These are phyloP conservation scores for Pinus albicaulis DNA, from an alignment of 75 land plant species.

Conservation along the genomic window DNA sequence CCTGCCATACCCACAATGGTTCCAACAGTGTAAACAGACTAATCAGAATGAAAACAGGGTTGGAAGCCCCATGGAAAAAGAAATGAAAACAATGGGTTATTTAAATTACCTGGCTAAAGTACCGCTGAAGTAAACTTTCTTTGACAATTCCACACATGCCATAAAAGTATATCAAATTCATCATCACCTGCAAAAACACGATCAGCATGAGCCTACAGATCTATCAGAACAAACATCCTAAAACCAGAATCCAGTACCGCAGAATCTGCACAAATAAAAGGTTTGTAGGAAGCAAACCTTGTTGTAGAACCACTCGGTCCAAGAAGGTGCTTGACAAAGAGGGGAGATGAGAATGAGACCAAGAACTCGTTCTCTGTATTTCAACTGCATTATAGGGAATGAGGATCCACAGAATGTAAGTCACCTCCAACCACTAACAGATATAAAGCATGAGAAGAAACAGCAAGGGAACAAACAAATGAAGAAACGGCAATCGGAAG, in stretches of 20 bases:
- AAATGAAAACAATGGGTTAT: background rate
- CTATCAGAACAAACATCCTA: background rate
- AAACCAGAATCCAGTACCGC: background rate
- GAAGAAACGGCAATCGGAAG: background rate
- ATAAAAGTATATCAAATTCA: conserved; percentile 81
- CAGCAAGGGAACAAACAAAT: background rate
- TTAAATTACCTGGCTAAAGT: conserved; percentile 81
- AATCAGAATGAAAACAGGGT: background rate
- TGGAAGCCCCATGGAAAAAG: background rate
- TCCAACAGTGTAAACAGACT: background rate
- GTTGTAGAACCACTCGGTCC: conserved; percentile 96
- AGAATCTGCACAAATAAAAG: background rate
- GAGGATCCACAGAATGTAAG: conserved; percentile 1
- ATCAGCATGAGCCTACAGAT: background rate
- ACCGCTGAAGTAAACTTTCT: conserved; percentile 77
- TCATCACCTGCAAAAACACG: conserved; percentile 55
- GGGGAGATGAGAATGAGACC: conserved; percentile 94
- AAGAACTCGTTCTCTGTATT: conserved; percentile 68
- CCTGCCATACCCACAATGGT: conserved; percentile 26
- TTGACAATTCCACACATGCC: conserved; percentile 87
- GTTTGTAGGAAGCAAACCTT: conserved; percentile 51
- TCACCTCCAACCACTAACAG: background rate
- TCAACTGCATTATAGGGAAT: conserved; percentile 46
- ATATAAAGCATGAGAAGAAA: conserved; percentile 3
- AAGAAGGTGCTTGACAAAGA: conserved; percentile 74